A percentile compares a stretch with the other conserved stretches of the same genome.
These are phyloP conservation scores for Colletotrichum higginsianum DNA, from an alignment of 2,329 filamentous ascomycete species.

Conservation along the genomic window DNA sequence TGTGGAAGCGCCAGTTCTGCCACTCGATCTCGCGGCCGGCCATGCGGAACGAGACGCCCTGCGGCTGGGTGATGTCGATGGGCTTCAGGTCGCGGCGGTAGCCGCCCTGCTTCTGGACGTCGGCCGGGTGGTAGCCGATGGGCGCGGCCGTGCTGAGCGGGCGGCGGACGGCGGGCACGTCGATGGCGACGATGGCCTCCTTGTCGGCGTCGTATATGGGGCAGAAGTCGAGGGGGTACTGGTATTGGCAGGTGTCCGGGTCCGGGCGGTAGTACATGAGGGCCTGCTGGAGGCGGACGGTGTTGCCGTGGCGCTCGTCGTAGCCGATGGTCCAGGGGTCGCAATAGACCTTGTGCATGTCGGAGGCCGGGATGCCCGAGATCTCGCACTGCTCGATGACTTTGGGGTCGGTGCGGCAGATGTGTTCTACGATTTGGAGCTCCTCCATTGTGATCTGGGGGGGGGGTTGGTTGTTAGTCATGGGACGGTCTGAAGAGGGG, in stretches of 20 bases:
- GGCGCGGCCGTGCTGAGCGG: conserved; percentile 80
- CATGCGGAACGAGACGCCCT: conserved; percentile 89
- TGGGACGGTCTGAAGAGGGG: background rate
- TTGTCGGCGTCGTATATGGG: conserved; percentile 90
- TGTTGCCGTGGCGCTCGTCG: conserved; percentile 88
- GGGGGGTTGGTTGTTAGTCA: background rate
- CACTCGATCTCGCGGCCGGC: conserved; percentile 82
- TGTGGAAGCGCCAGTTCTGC: conserved; percentile 95
- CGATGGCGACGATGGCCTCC: conserved; percentile 84
- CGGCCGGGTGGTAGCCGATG: conserved; percentile 84
- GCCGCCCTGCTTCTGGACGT: conserved; percentile 80
- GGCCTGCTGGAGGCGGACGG: conserved; percentile 87
- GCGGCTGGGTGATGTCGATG: conserved; percentile 88
- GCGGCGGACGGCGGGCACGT: conserved; percentile 83
- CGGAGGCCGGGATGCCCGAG: conserved; percentile 82
- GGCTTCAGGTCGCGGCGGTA: conserved; percentile 87
- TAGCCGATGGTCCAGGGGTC: conserved; percentile 98
- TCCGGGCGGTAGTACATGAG: conserved; percentile 96
- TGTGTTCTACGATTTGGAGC: conserved; percentile 82
- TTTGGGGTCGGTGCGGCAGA: conserved; percentile 83
- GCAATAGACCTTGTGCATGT: conserved; percentile 97
- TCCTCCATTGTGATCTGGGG: conserved; percentile 90
- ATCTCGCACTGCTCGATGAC: conserved; percentile 93
- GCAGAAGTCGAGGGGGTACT: conserved; percentile 93
- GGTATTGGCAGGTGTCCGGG: conserved; percentile 89